phyloP scores from a whole-genome alignment of 1,284 basidiomycete genomes.

The Austropuccinia psidii region DNA sequence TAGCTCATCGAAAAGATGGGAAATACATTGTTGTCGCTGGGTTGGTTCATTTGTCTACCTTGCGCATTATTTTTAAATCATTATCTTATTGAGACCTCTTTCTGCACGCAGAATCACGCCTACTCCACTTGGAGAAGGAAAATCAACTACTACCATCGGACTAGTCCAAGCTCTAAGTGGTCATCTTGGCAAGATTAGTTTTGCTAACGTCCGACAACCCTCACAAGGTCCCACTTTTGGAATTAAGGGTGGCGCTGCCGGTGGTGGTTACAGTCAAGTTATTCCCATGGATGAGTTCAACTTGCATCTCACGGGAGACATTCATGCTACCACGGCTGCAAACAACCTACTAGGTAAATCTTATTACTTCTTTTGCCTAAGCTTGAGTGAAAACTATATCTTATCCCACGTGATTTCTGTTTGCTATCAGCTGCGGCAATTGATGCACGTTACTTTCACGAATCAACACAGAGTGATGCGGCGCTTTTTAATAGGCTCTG shows the following conservation, averaged over 20 bases:
- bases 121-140: constrained; percentile 94
- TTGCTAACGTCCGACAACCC: constrained; percentile 97
- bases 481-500: constrained; percentile 86
- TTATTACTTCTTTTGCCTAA: neutral
- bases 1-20: constrained; percentile 78
- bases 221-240: constrained; percentile 98
- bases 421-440: constrained; percentile 70
- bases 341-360: constrained; percentile 80
- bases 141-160: constrained; percentile 97
- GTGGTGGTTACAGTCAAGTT: constrained; percentile 96
- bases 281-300: constrained; percentile 99
- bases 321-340: constrained; percentile 93
- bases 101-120: constrained; percentile 67
- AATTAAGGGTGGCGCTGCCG: constrained; percentile 98
- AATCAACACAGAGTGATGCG: constrained; percentile 91
- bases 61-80: neutral
- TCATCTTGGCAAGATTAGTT: constrained; percentile 81
- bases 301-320: constrained; percentile 92
- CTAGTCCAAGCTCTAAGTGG: constrained; percentile 94
- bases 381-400: neutral
- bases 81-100: constrained; percentile 6
- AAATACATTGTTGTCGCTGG: constrained; percentile 96
- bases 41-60: constrained; percentile 48
- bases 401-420: neutral
- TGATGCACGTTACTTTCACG: constrained; percentile 97